A percentile compares a stretch with the other conserved stretches of the same genome.
phyloP scores from a whole-genome alignment of 2,329 filamentous ascomycete genomes.

The Teratosphaeria zuluensis region DNA sequence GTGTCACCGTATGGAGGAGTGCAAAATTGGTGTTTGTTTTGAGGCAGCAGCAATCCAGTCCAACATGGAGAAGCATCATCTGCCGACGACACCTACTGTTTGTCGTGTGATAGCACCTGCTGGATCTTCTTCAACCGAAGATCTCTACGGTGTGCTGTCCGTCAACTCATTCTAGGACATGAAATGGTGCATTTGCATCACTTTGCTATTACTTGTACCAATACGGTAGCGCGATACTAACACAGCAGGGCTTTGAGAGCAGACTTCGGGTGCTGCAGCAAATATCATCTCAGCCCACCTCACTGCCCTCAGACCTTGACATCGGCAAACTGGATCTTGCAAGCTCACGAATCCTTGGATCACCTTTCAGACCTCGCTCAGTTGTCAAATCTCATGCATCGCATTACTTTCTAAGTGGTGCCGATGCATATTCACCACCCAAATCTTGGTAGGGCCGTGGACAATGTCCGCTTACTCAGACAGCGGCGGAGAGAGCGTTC shows the following conservation, averaged over 20 bases:
- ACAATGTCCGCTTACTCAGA: not conserved
- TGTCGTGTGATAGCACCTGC: not conserved
- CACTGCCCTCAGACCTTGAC: not conserved
- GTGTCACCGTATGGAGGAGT: not conserved
- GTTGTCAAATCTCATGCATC: not conserved
- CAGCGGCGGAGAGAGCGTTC: not conserved
- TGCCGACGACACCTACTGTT: not conserved
- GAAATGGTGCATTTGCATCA: not conserved
- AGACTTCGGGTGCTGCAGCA: not conserved
- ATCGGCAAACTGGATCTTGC: not conserved
- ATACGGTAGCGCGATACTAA: not conserved
- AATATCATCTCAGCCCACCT: not conserved
- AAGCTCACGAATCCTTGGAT: not conserved
- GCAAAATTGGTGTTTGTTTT: not conserved
- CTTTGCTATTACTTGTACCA: not conserved
- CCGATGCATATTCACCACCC: not conserved
- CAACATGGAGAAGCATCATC: constrained; percentile 2
- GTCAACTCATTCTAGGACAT: not conserved
- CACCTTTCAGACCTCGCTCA: not conserved
- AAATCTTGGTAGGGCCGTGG: not conserved
- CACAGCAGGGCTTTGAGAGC: not conserved
- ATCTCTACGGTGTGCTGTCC: not conserved
- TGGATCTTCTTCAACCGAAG: not conserved
- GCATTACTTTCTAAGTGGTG: not conserved
- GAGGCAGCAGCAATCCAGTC: not conserved